Evolutionary conservation across 306 rosid species (phyloP).

Genomic region (Cucumis melo): DNA sequence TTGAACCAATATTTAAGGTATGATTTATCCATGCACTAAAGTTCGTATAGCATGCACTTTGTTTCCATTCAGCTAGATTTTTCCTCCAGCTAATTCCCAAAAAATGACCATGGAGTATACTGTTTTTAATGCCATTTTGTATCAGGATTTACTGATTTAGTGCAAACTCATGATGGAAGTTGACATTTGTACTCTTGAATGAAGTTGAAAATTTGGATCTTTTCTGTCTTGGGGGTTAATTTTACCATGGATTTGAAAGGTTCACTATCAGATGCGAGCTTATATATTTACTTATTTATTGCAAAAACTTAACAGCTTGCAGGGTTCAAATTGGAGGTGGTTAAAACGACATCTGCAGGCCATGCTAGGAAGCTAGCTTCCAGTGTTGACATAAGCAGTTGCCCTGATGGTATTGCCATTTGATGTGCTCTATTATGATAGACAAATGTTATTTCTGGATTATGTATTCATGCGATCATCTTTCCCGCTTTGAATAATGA

Average conservation of each 20-base stretch:
- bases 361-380: constrained; percentile 89
- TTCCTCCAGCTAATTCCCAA: neutral
- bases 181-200: neutral
- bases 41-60: neutral
- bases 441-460: constrained; percentile 9
- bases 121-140: neutral
- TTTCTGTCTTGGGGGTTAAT: neutral
- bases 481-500: constrained; percentile 9
- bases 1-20: constrained; percentile 92
- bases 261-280: neutral
- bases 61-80: neutral
- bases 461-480: constrained; percentile 9
- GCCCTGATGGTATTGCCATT: constrained; percentile 79
- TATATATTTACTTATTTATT: neutral
- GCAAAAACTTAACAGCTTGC: constrained; percentile 72
- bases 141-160: neutral
- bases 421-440: constrained; percentile 6
- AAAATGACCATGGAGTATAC: neutral
- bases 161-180: neutral
- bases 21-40: neutral
- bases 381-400: constrained; percentile 71
- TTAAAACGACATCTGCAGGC: constrained; percentile 86
- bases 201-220: neutral
- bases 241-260: neutral
- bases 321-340: constrained; percentile 92